phyloP scores from a whole-genome alignment of 2,329 filamentous ascomycete genomes.

The Colletotrichum simmondsii region DNA sequence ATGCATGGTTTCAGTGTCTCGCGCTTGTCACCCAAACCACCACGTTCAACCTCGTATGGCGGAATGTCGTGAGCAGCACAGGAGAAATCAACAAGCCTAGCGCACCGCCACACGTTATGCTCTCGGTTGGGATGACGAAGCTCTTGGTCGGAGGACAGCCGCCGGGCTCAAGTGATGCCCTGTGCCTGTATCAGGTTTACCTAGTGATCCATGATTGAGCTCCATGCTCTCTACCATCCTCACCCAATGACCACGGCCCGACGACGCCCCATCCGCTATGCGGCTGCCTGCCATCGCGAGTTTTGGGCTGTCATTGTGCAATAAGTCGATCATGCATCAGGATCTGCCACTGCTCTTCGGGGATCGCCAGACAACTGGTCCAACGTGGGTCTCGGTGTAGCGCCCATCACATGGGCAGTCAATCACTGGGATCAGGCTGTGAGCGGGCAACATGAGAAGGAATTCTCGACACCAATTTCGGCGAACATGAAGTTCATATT shows the following conservation, averaged over 20 bases:
- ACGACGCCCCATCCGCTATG: not conserved
- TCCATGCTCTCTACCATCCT: not conserved
- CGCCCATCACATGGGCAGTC: not conserved
- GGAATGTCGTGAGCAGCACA: not conserved
- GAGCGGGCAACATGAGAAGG: not conserved
- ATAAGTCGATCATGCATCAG: not conserved
- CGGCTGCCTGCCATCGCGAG: conserved; percentile 6
- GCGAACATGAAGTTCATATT: not conserved
- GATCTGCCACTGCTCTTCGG: conserved; percentile 11
- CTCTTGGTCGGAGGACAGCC: not conserved
- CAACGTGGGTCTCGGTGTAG: not conserved
- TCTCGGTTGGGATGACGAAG: not conserved
- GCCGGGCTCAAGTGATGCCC: conserved; percentile 7
- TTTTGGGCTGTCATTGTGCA: not conserved
- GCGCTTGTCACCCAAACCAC: not conserved
- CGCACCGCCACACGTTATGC: conserved; percentile 4
- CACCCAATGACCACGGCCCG: not conserved
- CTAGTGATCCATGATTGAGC: not conserved
- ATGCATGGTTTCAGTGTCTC: not conserved
- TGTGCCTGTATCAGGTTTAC: conserved; percentile 7
- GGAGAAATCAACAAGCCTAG: not conserved
- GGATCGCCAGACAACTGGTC: not conserved
- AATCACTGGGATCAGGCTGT: not conserved
- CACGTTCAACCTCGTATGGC: not conserved
- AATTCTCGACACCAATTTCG: not conserved